Evolutionary conservation across 192 early-diverging fungal species (phyloP).

Genomic region (Powellomyces hirtus): DNA sequence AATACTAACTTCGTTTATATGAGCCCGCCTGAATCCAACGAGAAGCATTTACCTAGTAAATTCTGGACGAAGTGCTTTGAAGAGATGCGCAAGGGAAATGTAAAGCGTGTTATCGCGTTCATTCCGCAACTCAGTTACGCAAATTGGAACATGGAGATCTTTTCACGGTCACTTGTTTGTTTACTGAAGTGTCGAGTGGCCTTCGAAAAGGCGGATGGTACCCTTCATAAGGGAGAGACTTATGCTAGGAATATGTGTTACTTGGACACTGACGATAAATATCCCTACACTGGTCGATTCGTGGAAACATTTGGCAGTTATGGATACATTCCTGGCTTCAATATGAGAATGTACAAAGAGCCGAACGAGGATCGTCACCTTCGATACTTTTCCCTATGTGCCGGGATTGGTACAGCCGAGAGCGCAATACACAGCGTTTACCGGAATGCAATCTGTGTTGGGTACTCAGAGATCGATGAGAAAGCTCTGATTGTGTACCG

Average conservation of each 20-base stretch:
- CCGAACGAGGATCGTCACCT: background rate
- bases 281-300: background rate
- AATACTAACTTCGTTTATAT: background rate
- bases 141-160: background rate
- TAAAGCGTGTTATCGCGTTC: background rate
- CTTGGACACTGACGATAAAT: background rate
- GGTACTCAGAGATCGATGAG: conserved; percentile 5
- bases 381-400: background rate
- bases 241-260: background rate
- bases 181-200: background rate
- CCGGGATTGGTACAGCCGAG: conserved; percentile 14
- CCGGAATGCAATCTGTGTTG: conserved; percentile 14
- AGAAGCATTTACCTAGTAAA: background rate
- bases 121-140: background rate
- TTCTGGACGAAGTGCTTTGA: background rate
- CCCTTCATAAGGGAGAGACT: background rate
- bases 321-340: conserved; percentile 5
- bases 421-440: background rate
- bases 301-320: background rate
- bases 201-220: background rate
- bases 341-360: conserved; percentile 6
- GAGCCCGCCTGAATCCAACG: background rate
- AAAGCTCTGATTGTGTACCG: background rate
- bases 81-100: conserved; percentile 3
- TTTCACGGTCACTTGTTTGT: background rate